Evolutionary conservation across 2,329 filamentous ascomycete genomes (phyloP), one percentile per base, ranked within the genome.

Genomic region (Leptosphaerulina australis): DNA sequence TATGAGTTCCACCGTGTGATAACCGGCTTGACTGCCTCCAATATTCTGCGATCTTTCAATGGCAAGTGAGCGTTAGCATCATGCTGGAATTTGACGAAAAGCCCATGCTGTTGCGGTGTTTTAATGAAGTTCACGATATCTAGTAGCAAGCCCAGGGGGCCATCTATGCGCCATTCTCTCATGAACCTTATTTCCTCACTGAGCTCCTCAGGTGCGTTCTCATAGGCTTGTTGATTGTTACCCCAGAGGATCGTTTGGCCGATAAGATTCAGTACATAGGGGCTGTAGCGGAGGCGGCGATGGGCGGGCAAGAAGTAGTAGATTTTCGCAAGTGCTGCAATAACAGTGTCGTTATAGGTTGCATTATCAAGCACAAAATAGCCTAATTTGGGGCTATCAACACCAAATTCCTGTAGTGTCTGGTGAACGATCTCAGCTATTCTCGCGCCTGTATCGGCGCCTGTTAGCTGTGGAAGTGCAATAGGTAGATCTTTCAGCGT

Each of bases 311-410:
- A n/a, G n/a, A n/a, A n/a, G n/a, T n/a, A n/a, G n/a, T n/a, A n/a
- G n/a, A n/a, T n/a, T n/a, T n/a, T n/a, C n/a, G n/a, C n/a, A n/a
- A n/a, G n/a, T n/a, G n/a, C n/a, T 35, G 28, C 15, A 14, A 54
- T 28, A 3, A 40, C 36, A 9, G 40, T 25, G 33, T 54, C 30
- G 31, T 54, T 54, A 14, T 41, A 43, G 5, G n/a, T 12, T 1
- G 45, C 36, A 36, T 50, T 54, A 17, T 50, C 36, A 12, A 54
- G 45, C 17, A 54, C 25, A 24, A 54, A 54, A 36, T 54, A 56
- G 20, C 44, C 40, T 15, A 50, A 10, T n/a, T 14, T 35, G 26
- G 12, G 2, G 7, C 14, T 12, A 26, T 31, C 34, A 11, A 55
- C 45, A 12, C 30, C 30, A 28, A 49, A 52, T 14, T 25, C 0